Evolutionary conservation across 2,329 filamentous ascomycete genomes (phyloP), one percentile per base, ranked within the genome.

Genomic region (Pseudodiploospora longispora): DNA sequence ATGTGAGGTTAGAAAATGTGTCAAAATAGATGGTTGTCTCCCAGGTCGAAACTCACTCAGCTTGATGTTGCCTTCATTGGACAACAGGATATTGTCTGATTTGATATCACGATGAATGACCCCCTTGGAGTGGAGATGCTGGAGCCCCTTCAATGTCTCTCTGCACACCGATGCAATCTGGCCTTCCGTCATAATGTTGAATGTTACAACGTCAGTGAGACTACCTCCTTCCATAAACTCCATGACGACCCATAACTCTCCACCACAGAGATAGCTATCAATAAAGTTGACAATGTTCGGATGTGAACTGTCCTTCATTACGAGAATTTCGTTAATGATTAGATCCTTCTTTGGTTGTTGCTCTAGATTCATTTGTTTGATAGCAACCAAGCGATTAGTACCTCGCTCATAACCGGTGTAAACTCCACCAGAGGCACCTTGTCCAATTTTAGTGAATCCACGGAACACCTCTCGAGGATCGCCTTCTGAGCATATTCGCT

Each of bases 241-340:
- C 93, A 98, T 98, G 31, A 97, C 88, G 2, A 98, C 93, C 93
- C 93, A 98, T 30, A 98, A 71, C 64, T 97, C 93, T 36, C 91
- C 87, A 9, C 80, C 78, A 46, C 90, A 85, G 8, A 98, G 74
- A 64, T 90, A 97, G 63, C 90, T 96, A 70, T 97, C 93, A 69
- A 97, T 91, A 66, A 97, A 98, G 66, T 98, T 98, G 67, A 98
- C 93, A 66, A 98, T 95, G 62, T 97, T 97, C 58, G 89, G 91
- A 62, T 98, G 93, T 47, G 87, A 93, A 72, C 90, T 96, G 59
- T 97, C 93, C 70, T 94, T 95, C 93, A 98, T 98, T 47, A 98
- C 93, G 47, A 98, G 69, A 54, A 98, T 98, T 63, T 98, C 93
- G 64, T 98, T 98, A 67, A 98, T 96, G 59, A 98, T 98, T 40